phyloP scores from a whole-genome alignment of 176 grass and related monocot species.

The Carex parvula region DNA sequence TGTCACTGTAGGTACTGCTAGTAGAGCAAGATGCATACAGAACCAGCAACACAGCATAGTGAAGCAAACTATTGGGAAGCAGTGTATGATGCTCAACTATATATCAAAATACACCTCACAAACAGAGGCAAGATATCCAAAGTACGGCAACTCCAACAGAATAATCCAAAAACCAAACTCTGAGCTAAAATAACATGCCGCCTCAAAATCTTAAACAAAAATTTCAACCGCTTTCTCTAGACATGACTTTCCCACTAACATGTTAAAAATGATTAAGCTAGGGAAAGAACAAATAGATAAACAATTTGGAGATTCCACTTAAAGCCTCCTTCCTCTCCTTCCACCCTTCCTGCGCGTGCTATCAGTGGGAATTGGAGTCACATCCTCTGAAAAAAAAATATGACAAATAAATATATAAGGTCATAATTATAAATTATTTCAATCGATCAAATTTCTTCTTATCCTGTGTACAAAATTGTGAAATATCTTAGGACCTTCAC shows the following conservation, averaged over 20 bases:
- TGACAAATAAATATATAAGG: neutral
- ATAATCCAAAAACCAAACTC: neutral
- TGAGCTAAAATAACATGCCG: neutral
- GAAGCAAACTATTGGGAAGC: neutral
- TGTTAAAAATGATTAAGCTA: neutral
- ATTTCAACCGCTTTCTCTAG: neutral
- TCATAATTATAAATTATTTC: neutral
- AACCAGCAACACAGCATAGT: constrained; percentile 52
- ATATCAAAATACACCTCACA: neutral
- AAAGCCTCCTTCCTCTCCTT: constrained; percentile 79
- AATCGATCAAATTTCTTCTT: neutral
- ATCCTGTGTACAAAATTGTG: neutral
- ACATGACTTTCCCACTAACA: neutral
- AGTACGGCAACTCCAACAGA: neutral
- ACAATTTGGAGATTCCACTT: neutral
- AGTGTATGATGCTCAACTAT: neutral
- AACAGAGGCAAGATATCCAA: neutral
- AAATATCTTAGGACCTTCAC: neutral
- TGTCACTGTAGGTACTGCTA: neutral
- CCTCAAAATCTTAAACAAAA: constrained; percentile 14
- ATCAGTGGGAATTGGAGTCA: constrained; percentile 73
- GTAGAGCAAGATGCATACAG: constrained; percentile 55
- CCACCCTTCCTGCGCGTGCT: constrained; percentile 84
- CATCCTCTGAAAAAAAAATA: constrained; percentile 51
- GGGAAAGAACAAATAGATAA: constrained; percentile 11